phyloP scores from a whole-genome alignment of 768 basidiomycete genomes.

The Hydnomerulius pinastri region DNA sequence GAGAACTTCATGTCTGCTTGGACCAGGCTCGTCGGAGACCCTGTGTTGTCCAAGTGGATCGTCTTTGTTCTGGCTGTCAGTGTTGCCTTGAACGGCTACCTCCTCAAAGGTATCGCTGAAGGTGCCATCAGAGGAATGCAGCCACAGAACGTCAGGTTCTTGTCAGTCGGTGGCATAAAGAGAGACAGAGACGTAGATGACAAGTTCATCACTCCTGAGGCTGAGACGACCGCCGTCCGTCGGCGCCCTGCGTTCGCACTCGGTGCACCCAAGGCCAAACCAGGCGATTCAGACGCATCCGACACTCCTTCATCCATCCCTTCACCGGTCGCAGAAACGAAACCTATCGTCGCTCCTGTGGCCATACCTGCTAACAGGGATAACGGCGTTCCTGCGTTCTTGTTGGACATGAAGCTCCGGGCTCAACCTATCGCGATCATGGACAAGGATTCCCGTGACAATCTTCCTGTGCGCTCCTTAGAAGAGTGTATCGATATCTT shows the following conservation, averaged over 20 bases:
- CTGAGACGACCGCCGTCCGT: constrained; percentile 12
- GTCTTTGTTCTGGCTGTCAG: constrained; percentile 83
- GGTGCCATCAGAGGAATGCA: constrained; percentile 41
- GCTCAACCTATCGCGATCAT: constrained; percentile 20
- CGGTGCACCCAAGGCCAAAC: constrained; percentile 21
- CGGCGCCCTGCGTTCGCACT: constrained; percentile 26
- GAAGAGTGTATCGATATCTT: constrained; percentile 82
- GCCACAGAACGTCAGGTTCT: constrained; percentile 31
- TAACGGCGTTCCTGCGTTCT: constrained; percentile 28
- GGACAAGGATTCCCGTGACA: constrained; percentile 13
- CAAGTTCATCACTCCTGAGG: constrained; percentile 18
- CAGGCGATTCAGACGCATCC: constrained; percentile 15
- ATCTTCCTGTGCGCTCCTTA: constrained; percentile 48
- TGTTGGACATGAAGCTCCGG: constrained; percentile 36
- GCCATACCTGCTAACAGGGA: constrained; percentile 21
- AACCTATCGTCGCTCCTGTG: constrained; percentile 27
- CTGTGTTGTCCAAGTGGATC: constrained; percentile 93
- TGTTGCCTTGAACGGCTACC: constrained; percentile 88
- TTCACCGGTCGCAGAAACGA: constrained; percentile 11
- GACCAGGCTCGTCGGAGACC: constrained; percentile 92
- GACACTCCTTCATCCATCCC: constrained; percentile 18
- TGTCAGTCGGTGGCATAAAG: constrained; percentile 23
- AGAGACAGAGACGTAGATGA: constrained; percentile 23
- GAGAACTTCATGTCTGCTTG: constrained; percentile 90
- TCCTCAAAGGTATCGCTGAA: constrained; percentile 82